These are phyloP conservation scores for Candida bentonensis DNA, from an alignment of 805 yeast genomes.

Conservation along the genomic window DNA sequence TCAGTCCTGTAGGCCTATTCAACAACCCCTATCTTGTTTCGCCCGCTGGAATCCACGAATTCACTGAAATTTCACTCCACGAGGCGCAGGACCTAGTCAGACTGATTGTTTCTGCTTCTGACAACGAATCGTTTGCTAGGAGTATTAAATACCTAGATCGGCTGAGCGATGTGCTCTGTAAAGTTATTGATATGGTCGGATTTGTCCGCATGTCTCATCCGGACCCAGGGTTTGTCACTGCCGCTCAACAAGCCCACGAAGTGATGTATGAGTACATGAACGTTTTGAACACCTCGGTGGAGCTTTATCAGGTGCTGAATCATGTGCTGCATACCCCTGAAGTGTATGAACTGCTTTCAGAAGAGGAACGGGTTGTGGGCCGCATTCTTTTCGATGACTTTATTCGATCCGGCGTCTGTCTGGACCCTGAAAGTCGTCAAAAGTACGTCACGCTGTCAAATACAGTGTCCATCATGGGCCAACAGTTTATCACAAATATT, in stretches of 20 bases:
- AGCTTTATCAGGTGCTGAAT: constrained; percentile 46
- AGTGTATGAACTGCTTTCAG: constrained; percentile 29
- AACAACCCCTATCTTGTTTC: constrained; percentile 53
- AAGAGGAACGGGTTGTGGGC: constrained; percentile 77
- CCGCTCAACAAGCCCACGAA: constrained; percentile 82
- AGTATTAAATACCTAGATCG: constrained; percentile 64
- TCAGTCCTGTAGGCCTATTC: constrained; percentile 43
- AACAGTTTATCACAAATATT: constrained; percentile 46
- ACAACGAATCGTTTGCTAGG: constrained; percentile 25
- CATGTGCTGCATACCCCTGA: constrained; percentile 34
- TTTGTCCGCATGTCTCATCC: constrained; percentile 87
- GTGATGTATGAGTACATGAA: constrained; percentile 90
- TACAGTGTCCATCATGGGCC: constrained; percentile 67
- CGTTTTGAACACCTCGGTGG: constrained; percentile 69
- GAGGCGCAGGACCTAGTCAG: constrained; percentile 51
- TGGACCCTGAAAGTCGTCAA: constrained; percentile 47
- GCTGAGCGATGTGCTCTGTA: constrained; percentile 74
- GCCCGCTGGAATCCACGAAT: constrained; percentile 57
- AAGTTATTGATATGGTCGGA: constrained; percentile 89
- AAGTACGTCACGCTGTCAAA: constrained; percentile 69
- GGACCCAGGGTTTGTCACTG: constrained; percentile 46
- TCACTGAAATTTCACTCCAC: constrained; percentile 48
- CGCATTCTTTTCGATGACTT: constrained; percentile 69
- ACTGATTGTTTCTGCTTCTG: constrained; percentile 32
- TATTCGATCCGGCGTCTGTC: constrained; percentile 76